Evolutionary conservation across 768 basidiomycete genomes (phyloP).

Genomic region (Podaxis sp.): DNA sequence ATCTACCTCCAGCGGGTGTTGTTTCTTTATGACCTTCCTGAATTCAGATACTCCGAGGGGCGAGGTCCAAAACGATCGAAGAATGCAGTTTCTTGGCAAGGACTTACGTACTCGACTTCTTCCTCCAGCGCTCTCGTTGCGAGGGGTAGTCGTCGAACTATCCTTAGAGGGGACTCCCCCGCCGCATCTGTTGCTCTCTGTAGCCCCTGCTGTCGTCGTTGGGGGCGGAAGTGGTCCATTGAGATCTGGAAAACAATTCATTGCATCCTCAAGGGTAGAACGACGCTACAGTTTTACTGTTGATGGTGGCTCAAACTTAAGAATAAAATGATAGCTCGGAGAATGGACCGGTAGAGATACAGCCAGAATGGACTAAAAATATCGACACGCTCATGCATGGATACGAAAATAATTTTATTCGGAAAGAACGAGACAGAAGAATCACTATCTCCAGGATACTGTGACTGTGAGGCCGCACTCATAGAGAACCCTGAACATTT

Average conservation of each 20-base stretch:
- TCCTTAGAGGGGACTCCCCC: slow-evolving; percentile 1
- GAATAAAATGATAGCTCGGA: neutral
- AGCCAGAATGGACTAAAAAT: slow-evolving; percentile 2
- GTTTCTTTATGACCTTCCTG: slow-evolving; percentile 4
- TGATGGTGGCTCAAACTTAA: neutral
- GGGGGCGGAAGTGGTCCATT: neutral
- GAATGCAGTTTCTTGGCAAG: slow-evolving; percentile 8
- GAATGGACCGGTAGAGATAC: neutral
- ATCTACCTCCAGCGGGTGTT: neutral
- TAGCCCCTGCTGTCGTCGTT: neutral
- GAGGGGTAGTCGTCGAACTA: slow-evolving; percentile 1
- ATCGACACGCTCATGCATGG: neutral
- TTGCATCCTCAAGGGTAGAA: neutral
- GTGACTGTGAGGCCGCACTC: neutral
- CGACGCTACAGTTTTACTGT: neutral
- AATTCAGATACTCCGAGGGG: slow-evolving; percentile 13
- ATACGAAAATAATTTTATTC: neutral
- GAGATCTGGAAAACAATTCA: neutral
- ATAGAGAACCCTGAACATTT: neutral
- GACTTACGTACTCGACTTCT: slow-evolving; percentile 15
- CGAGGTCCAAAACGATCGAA: slow-evolving; percentile 1
- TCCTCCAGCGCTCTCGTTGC: slow-evolving; percentile 14
- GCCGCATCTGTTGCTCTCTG: neutral
- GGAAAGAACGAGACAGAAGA: neutral
- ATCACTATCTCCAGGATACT: slow-evolving; percentile 1